Evolutionary conservation across 352 stramenopile genomes (phyloP), one percentile per base, ranked within the genome.

Genomic region (Pythium phragmitis): DNA sequence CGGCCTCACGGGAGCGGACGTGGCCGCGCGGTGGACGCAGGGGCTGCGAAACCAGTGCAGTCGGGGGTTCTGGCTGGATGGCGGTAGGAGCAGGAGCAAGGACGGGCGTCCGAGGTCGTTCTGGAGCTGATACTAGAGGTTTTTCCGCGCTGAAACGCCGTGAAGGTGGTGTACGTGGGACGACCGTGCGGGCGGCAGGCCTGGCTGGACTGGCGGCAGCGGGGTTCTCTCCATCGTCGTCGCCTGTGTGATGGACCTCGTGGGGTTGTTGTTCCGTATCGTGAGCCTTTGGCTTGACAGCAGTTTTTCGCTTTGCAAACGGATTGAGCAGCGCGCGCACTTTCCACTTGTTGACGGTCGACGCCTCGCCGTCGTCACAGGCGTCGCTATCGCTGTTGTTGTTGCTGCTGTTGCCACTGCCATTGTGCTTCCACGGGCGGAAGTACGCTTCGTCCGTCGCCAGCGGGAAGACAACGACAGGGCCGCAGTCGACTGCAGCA

Each of bases 321-420:
- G 82, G 82, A 67, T 91, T 85, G 19, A 83, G 63, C 13, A 91
- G 65, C 12, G 82, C 82, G 1, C 82, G 75, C n/a, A 75, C 74
- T 65, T 86, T 88, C 82, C 82, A 91, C 55, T 91, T 91, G 68
- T 91, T 91, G 14, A 52, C 48, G 2, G 65, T 58, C 19, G 60
- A 21, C 16, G 46, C 49, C 4, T 48, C 60, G 12, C 46, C 58
- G 26, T 47, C 58, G 2, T 60, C 52, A 21, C 63, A 65, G 19
- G 46, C 46, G 16, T 59, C 49, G 37, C 17, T 21, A 12, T 57
- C 28, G 36, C 21, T 42, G 37, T 49, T 26, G n/a, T 30, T 26
- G 26, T 34, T 69, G 12, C 42, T 57, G 19, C 55, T 68, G 34
- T 76, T 69, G 49, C 65, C 65, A 13, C 64, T 58, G n/a, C 57